phyloP scores from a whole-genome alignment of 2,329 filamentous ascomycete species.

The Amauroascus niger region DNA sequence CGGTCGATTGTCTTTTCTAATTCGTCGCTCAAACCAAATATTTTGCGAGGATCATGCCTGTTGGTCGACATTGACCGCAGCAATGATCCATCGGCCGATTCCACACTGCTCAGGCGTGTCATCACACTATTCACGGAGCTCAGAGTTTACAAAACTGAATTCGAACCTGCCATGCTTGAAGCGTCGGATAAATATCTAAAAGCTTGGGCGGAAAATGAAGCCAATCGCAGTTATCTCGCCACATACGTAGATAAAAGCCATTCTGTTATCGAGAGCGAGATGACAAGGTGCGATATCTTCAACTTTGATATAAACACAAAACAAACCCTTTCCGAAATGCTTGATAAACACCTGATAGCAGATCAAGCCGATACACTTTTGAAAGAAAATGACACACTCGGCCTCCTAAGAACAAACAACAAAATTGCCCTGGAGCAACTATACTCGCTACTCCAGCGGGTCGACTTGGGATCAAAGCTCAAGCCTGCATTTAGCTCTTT shows the following conservation, averaged over 20 bases:
- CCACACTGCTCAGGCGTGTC: constrained; percentile 58
- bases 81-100: constrained; percentile 48
- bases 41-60: constrained; percentile 63
- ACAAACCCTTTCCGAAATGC: constrained; percentile 59
- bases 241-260: constrained; percentile 65
- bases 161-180: constrained; percentile 66
- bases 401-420: constrained; percentile 62
- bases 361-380: constrained; percentile 58
- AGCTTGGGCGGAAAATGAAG: constrained; percentile 59
- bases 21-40: constrained; percentile 42
- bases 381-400: constrained; percentile 56
- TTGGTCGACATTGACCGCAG: constrained; percentile 64
- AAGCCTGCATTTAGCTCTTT: constrained; percentile 67
- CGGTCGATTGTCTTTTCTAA: constrained; percentile 51
- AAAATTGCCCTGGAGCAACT: constrained; percentile 62
- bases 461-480: constrained; percentile 59
- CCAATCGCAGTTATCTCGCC: constrained; percentile 53
- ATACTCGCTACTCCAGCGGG: constrained; percentile 66
- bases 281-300: constrained; percentile 66
- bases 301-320: constrained; percentile 77
- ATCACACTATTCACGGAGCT: constrained; percentile 80
- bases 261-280: constrained; percentile 60
- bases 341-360: constrained; percentile 63
- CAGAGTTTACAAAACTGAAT: constrained; percentile 64
- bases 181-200: constrained; percentile 59